Percentiles rank a stretch among this genome's conserved stretches.
Conservation (phyloP, 2,329 filamentous ascomycete genomes). For the Harringtonia lauricola region DNA sequence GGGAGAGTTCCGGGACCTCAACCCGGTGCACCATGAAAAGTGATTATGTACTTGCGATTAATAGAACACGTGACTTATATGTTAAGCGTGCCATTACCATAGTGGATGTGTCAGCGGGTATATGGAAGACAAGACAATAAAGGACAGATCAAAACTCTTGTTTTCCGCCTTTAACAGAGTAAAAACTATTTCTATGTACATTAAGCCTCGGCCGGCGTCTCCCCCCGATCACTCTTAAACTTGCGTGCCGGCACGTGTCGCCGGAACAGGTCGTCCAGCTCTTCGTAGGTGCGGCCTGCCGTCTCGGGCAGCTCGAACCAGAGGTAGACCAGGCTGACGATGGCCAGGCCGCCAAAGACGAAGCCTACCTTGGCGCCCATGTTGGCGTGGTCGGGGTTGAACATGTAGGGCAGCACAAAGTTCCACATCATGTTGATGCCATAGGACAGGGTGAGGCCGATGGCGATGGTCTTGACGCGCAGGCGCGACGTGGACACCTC, state of each 20-base stretch:
- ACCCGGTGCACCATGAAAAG: too few relatives aligned
- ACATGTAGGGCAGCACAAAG: slow-evolving; percentile 13
- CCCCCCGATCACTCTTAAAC: slow-evolving; percentile 6
- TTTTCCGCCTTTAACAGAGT: too few relatives aligned
- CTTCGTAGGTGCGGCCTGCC: slow-evolving; percentile 32
- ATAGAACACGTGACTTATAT: too few relatives aligned
- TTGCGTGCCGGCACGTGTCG: slow-evolving; percentile 9
- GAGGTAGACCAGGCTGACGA: slow-evolving; percentile 19
- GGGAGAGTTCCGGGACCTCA: slow-evolving; percentile 19
- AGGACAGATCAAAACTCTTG: too few relatives aligned
- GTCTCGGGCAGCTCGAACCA: slow-evolving; percentile 35
- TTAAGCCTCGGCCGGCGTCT: too few relatives aligned
- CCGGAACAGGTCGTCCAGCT: slow-evolving; percentile 32
- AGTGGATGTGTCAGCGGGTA: too few relatives aligned
- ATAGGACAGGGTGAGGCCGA: slow-evolving; percentile 24
- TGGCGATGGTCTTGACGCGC: slow-evolving; percentile 27
- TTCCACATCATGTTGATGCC: slow-evolving; percentile 10
- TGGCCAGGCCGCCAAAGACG: slow-evolving; percentile 21
- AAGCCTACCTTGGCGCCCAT: slow-evolving; percentile 24
- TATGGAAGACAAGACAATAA: too few relatives aligned
- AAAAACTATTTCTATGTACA: too few relatives aligned
- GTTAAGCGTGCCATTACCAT: too few relatives aligned
- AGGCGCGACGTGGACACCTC: slow-evolving; percentile 26
- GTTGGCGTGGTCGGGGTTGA: slow-evolving; percentile 16
- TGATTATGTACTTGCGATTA: too few relatives aligned